Evolutionary conservation across 139 green algal species (phyloP).

Genomic region (Zygnema circumcarinatum): DNA sequence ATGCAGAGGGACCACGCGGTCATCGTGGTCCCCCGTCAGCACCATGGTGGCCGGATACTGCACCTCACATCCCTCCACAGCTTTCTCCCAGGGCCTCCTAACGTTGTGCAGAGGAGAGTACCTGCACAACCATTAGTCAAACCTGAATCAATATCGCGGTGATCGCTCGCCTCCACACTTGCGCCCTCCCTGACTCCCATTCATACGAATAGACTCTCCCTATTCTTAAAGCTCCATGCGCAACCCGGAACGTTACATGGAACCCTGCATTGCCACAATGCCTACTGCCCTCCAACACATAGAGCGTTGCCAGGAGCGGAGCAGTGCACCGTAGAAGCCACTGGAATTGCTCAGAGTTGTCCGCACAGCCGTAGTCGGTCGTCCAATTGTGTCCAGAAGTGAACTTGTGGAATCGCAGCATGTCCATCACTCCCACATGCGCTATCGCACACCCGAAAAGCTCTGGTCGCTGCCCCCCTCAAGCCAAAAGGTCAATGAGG

Average conservation of each 20-base stretch:
- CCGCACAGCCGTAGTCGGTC: slow-evolving; percentile 83
- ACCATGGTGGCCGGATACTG: slow-evolving; percentile 88
- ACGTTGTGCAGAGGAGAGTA: slow-evolving; percentile 94
- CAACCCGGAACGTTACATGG: no score
- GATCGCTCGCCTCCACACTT: neutral
- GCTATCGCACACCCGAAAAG: slow-evolving; percentile 82
- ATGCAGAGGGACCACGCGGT: slow-evolving; percentile 88
- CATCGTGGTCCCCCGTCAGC: slow-evolving; percentile 86
- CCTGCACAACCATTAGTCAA: slow-evolving; percentile 13
- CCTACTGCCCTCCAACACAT: no score
- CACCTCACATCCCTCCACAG: neutral
- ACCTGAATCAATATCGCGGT: neutral
- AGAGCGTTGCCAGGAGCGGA: neutral
- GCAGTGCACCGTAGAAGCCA: slow-evolving; percentile 71
- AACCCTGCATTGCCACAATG: no score
- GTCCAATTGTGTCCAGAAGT: slow-evolving; percentile 78
- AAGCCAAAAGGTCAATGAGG: neutral
- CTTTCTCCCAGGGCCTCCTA: slow-evolving; percentile 60
- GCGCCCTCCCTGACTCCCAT: no score
- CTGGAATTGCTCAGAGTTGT: slow-evolving; percentile 74
- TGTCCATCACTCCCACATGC: slow-evolving; percentile 83
- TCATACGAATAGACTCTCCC: no score
- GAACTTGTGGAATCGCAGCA: slow-evolving; percentile 95
- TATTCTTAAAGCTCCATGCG: no score
- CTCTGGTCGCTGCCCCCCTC: slow-evolving; percentile 65